Evolutionary conservation across 331 rosid species (phyloP).

Genomic region (Arachis monticola): DNA sequence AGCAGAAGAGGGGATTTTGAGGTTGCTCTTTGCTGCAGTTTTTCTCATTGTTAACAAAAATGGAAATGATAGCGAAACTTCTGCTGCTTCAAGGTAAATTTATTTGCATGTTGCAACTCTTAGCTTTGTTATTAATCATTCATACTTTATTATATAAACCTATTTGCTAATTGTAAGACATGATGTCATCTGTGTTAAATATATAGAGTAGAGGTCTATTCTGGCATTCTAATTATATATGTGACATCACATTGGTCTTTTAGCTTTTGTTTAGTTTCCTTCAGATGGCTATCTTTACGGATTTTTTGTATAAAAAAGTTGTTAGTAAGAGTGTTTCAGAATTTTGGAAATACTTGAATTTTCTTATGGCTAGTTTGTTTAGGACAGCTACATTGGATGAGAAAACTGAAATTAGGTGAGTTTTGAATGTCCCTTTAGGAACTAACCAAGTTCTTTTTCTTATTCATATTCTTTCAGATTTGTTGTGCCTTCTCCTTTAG

Average conservation of each 20-base stretch:
- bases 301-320: neutral
- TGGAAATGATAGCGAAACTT: constrained; percentile 81
- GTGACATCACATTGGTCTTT: constrained; percentile 1
- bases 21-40: constrained; percentile 85
- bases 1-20: constrained; percentile 86
- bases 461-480: constrained; percentile 28
- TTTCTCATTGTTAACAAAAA: constrained; percentile 76
- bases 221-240: constrained; percentile 18
- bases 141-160: constrained; percentile 33
- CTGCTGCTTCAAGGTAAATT: constrained; percentile 90
- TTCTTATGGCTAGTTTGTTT: constrained; percentile 35
- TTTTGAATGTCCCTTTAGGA: neutral
- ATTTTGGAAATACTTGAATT: neutral
- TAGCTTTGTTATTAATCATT: constrained; percentile 20
- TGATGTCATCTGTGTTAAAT: constrained; percentile 1
- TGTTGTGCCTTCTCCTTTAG: constrained; percentile 27
- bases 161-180: constrained; percentile 21
- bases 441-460: constrained; percentile 14
- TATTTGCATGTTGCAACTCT: constrained; percentile 35
- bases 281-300: neutral
- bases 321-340: neutral
- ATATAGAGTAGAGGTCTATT: constrained; percentile 10
- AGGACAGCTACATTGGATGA: constrained; percentile 20
- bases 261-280: constrained; percentile 17
- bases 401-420: no score